These are phyloP conservation scores for Aspergillus pseudoglaucus DNA, from an alignment of 2,329 filamentous ascomycete species.

Conservation along the genomic window DNA sequence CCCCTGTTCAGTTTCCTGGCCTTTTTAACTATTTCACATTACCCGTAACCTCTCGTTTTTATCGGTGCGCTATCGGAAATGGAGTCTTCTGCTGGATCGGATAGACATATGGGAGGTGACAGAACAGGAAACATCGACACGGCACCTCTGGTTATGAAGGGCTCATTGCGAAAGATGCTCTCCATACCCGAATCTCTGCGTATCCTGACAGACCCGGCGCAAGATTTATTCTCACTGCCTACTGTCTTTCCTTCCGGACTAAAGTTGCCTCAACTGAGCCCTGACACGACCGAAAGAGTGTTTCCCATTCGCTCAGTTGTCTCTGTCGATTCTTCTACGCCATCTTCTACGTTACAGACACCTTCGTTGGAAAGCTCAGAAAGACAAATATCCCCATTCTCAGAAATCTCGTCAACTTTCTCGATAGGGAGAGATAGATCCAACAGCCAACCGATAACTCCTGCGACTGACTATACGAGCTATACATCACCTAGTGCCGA, in stretches of 20 bases:
- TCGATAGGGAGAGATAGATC: conserved; percentile 1
- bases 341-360: conserved; percentile 18
- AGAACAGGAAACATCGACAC: too few relatives aligned
- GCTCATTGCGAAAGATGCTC: conserved; percentile 5
- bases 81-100: neutral
- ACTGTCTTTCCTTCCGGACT: conserved; percentile 11
- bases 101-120: neutral
- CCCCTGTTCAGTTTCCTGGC: too few relatives aligned
- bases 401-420: conserved; percentile 6
- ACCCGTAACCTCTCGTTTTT: too few relatives aligned
- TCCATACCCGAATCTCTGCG: conserved; percentile 16
- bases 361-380: conserved; percentile 18
- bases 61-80: neutral
- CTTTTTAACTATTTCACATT: too few relatives aligned
- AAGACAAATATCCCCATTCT: conserved; percentile 13
- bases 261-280: conserved; percentile 22
- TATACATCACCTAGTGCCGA: neutral
- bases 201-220: conserved; percentile 14
- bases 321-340: conserved; percentile 53
- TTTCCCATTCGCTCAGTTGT: conserved; percentile 73
- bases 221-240: conserved; percentile 9
- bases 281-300: conserved; percentile 53
- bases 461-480: conserved; percentile 1
- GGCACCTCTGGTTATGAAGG: neutral
- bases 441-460: neutral